Evolutionary conservation across 768 basidiomycete species (phyloP), one percentile per base, ranked within the genome.

Genomic region (Gymnopilus dilepis): DNA sequence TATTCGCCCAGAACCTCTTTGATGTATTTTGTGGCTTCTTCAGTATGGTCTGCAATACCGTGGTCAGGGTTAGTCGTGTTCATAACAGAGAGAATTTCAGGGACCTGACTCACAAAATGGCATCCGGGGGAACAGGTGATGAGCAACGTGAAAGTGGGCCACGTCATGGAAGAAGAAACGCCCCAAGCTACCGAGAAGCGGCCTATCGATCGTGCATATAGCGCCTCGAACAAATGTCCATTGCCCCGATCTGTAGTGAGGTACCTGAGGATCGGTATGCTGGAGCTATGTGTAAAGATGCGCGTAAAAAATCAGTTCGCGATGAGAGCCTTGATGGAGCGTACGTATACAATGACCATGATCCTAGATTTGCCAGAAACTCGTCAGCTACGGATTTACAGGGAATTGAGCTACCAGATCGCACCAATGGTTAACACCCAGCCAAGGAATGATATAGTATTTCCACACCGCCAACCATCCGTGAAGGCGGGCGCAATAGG

Each of bases 161-260:
- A 81, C 78, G 63, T 81, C 80, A 65, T 83, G 82, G 21, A 83
- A 69, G 71, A 83, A 83, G 66, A 82, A 83, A 5, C 78, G 71
- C 15, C 82, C 82, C 65, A 78, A 75, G 78, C 78, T 80, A 21
- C 82, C 82, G 12, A 83, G 70, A 62, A 83, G 78, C 26, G 75
- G 63, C 26, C 82, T 71, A 64, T 84, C 82, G 3, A 84, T 75
- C 2, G 82, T 83, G 9, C 78, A 76, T 30, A 80, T 78, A 9
- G 82, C 82, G 5, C 82, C 82, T 4, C 82, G 77, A 58, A 77
- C 75, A 63, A 75, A 83, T 58, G 75, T 80, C 82, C 82, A 84
- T 53, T 70, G 73, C 30, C 67, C 69, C 7, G 73, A 71, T 38
- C 82, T 80, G 64, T 82, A 84, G 61, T 81, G 82, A 19, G 82